Percentiles rank a stretch among this genome's conserved stretches.
phyloP scores from a whole-genome alignment of 176 grass and related monocot species.

The Phoenix roebelenii region DNA sequence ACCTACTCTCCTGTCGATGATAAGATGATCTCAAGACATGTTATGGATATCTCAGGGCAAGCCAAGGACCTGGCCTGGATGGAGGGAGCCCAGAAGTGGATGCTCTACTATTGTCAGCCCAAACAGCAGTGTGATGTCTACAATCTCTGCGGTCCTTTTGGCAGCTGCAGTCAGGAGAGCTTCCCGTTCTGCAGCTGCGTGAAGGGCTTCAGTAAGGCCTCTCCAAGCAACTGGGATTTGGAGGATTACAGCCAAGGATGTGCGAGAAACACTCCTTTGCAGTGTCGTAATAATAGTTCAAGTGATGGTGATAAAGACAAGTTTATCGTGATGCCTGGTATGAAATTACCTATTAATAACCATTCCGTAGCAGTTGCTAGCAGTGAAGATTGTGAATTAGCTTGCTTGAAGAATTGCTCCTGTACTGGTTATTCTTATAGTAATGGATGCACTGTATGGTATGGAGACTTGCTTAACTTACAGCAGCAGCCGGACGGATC shows the following conservation, averaged over 20 bases:
- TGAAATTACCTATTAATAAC: slow-evolving; percentile 7
- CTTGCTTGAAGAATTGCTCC: slow-evolving; percentile 36
- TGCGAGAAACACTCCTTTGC: slow-evolving; percentile 8
- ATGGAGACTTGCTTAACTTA: slow-evolving; percentile 22
- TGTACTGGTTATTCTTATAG: slow-evolving; percentile 34
- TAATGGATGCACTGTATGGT: slow-evolving; percentile 31
- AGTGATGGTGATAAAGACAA: slow-evolving; percentile 2
- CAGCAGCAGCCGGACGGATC: neutral
- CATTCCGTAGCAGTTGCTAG: neutral
- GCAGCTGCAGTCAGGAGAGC: slow-evolving; percentile 24
- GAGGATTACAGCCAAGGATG: slow-evolving; percentile 22
- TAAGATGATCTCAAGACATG: slow-evolving; percentile 22
- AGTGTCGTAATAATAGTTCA: slow-evolving; percentile 5
- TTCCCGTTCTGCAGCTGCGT: slow-evolving; percentile 25
- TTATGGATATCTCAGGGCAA: slow-evolving; percentile 30
- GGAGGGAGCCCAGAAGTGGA: no score
- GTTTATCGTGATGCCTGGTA: slow-evolving; percentile 20
- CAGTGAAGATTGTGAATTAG: slow-evolving; percentile 20
- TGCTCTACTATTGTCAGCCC: slow-evolving; percentile 23
- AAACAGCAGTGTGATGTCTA: slow-evolving; percentile 28
- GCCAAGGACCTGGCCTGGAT: slow-evolving; percentile 5
- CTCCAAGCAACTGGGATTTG: slow-evolving; percentile 10
- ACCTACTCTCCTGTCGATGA: slow-evolving; percentile 22
- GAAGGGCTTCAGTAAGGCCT: neutral
- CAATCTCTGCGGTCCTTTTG: slow-evolving; percentile 34